phyloP scores from a whole-genome alignment of 2,329 filamentous ascomycete species.

The Diaporthe helianthi region DNA sequence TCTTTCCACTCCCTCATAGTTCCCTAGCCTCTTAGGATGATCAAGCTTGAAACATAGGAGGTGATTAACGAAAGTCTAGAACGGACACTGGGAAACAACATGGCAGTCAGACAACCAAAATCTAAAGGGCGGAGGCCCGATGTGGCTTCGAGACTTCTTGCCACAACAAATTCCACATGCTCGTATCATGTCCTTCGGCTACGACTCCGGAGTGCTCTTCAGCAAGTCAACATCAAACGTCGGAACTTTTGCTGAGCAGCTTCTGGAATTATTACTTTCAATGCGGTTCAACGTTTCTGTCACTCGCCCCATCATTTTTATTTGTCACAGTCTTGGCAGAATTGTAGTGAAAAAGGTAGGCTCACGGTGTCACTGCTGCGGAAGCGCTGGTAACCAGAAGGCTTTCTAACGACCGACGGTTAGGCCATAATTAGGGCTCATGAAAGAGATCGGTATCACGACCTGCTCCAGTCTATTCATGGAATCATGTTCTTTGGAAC shows the following conservation, averaged over 20 bases:
- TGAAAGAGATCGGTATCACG: slow-evolving; percentile 17
- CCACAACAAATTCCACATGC: slow-evolving; percentile 36
- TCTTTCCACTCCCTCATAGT: background rate
- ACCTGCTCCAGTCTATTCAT: slow-evolving; percentile 3
- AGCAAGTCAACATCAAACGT: slow-evolving; percentile 16
- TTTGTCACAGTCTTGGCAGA: slow-evolving; percentile 41
- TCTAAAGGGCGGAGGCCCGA: slow-evolving; percentile 3
- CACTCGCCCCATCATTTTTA: slow-evolving; percentile 39
- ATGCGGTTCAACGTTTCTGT: slow-evolving; percentile 30
- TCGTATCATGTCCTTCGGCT: slow-evolving; percentile 25
- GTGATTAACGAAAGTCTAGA: background rate
- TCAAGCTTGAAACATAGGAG: background rate
- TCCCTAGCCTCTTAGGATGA: background rate
- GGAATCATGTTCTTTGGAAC: slow-evolving; percentile 28
- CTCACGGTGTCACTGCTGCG: slow-evolving; percentile 13
- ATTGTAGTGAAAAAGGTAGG: slow-evolving; percentile 41
- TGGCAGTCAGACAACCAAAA: slow-evolving; percentile 9
- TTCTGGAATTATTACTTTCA: slow-evolving; percentile 16
- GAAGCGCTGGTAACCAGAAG: background rate
- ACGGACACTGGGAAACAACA: slow-evolving; percentile 26
- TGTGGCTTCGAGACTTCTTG: slow-evolving; percentile 28
- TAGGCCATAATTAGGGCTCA: slow-evolving; percentile 26
- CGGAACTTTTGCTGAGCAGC: slow-evolving; percentile 20
- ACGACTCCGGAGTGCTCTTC: slow-evolving; percentile 36
- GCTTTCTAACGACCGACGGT: background rate